Evolutionary conservation across 345 rosid species (phyloP), one percentile per base, ranked within the genome.

Genomic region (Clarkia xantiana): DNA sequence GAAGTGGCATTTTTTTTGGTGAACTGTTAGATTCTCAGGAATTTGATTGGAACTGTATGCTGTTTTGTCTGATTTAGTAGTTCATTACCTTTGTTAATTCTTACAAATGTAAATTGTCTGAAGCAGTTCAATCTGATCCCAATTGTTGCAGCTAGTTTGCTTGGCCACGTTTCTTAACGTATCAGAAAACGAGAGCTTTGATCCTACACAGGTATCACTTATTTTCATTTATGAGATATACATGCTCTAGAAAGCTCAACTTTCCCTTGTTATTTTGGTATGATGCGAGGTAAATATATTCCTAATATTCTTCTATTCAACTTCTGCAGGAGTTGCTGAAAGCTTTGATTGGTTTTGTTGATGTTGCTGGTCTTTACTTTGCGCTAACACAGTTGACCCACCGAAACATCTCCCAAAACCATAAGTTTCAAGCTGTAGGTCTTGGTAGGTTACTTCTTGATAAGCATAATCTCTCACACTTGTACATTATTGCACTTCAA

Each of bases 391-490:
- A 85, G 70, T 71, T 89, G 65, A 82, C 94, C 44, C 97, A 89
- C 74, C 62, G 97, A 71, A 89, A 89, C 69, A 89, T 89, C 60
- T 89, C 97, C 43, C 97, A 85, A 55, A 85, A 89, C 57, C 97
- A 89, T 61, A 89, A 89, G 71, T 89, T 85, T 70, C 97, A 90
- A 57, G 95, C 97, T 39, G 91, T 90, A 62, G 97, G 97, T 15
- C 90, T 90, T 15, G 95, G 97, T 90, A 29, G 36, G 36, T 29
- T 29, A 29, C 36, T 10, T 18, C 29, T 53, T 69, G 52, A 45
- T 40, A 7, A 5, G 36, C 36, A 29, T 29, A 29, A 1, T 5
- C 36, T 29, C 36, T 29, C 36, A 29, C 0, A 7, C 36, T 29
- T 29, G 9, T 10, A 0, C 36, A 29, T 29, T 3, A 29, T 29